Base-by-base conservation (phyloP, 305 asterid genomes). In the Fraxinus sp. region DNA sequence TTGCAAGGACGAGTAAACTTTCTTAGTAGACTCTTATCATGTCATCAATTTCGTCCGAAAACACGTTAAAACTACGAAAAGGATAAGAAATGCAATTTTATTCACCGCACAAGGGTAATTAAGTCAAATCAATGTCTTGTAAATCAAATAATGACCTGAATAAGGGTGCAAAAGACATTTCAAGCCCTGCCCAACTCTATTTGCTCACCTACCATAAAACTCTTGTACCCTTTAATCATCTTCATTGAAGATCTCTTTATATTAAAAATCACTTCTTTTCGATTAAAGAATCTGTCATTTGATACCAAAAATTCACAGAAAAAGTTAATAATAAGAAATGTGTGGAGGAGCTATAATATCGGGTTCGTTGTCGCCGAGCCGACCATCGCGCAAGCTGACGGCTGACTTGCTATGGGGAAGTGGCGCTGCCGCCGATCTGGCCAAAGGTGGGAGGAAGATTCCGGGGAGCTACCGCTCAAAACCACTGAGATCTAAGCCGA, bases 261-360 rank as follows among this genome's bases (percentile, higher is more conserved):
- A 11, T 8, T 20, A 18, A 68, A 68, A 68, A 68, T 68, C 74
- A 11, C 8, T 68, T 68, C 39, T 28, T 68, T 68, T 68, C 16
- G 20, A 10, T 28, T 46, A 30, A 18, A 52, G 55, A 76, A 37
- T 49, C 87, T 4, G 85, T 39, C 26, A 64, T 59, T 49, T 74
- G 13, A 36, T 5, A 36, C 64, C 32, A 59, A 49, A 64, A 68
- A 10, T 11, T 41, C 57, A 24, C 8, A 64, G 74, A 35, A 59
- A 33, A 62, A 1, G 28, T 1, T 2, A 33, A n/a, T 18, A 33
- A 33, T 36, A 22, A 39, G 80, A 72, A 26, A 86, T 94, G 98
- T 95, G 97, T 88, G 97, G 98, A 8, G 99, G 99, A 84, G 93
- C 99, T 30, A 92, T 94, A 44, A 93, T 95, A 39, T 89, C 98